Percentiles rank a stretch among this genome's conserved stretches.
phyloP scores from a whole-genome alignment of 257 asterid species.

The Capsicum baccatum region DNA sequence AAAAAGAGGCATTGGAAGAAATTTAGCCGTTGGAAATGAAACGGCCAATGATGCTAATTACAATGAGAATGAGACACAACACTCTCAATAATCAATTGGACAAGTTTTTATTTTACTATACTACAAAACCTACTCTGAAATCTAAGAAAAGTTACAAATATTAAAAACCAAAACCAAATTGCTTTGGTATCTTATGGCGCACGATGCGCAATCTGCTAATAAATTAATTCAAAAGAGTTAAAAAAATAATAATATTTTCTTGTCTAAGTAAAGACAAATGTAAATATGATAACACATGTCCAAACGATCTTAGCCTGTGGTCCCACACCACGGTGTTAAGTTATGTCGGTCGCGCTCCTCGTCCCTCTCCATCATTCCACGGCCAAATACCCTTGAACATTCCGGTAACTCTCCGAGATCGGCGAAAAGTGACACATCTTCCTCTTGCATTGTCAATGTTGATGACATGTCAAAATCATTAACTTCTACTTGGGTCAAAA shows the following conservation, averaged over 20 bases:
- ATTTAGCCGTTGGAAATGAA: slow-evolving; percentile 50
- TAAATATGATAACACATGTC: slow-evolving; percentile 12
- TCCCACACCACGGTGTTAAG: slow-evolving; percentile 54
- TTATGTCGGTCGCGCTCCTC: slow-evolving; percentile 56
- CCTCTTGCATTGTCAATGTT: slow-evolving; percentile 74
- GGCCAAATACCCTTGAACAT: slow-evolving; percentile 79
- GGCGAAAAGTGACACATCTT: slow-evolving; percentile 79
- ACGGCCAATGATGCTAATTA: slow-evolving; percentile 50
- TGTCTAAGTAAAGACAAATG: slow-evolving; percentile 33
- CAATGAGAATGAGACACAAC: slow-evolving; percentile 51
- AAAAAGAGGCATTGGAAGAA: background rate
- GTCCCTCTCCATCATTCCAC: slow-evolving; percentile 61
- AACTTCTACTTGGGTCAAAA: slow-evolving; percentile 48
- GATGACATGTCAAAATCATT: slow-evolving; percentile 56
- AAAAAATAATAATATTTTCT: background rate
- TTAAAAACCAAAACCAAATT: slow-evolving; percentile 38
- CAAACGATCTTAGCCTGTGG: slow-evolving; percentile 44
- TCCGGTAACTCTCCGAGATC: slow-evolving; percentile 96
- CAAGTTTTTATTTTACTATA: slow-evolving; percentile 41
- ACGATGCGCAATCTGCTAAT: slow-evolving; percentile 40
- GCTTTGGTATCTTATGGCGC: slow-evolving; percentile 43
- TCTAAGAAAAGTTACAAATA: slow-evolving; percentile 33
- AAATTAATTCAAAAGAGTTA: slow-evolving; percentile 9
- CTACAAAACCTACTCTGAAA: slow-evolving; percentile 55
- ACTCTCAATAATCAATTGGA: slow-evolving; percentile 35